These are phyloP conservation scores for Vitis hybrid DNA, from an alignment of 177 flowering plant species.

Conservation along the genomic window DNA sequence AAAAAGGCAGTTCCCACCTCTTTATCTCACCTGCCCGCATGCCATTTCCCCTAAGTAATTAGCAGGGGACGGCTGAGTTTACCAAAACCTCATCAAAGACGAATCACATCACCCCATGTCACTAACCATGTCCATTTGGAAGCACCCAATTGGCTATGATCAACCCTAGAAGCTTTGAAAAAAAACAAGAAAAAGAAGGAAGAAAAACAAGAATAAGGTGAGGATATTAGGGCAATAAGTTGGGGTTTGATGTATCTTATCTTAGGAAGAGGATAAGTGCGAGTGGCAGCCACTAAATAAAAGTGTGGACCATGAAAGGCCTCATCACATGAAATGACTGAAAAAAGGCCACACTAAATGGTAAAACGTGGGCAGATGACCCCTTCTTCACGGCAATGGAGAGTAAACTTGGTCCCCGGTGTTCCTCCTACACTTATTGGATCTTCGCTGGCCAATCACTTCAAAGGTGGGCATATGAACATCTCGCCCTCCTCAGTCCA, in stretches of 20 bases:
- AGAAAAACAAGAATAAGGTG: too few species aligned
- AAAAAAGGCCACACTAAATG: not conserved
- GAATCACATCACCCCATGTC: not conserved
- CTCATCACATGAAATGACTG: constrained; percentile 15
- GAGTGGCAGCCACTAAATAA: constrained; percentile 4
- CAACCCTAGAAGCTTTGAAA: not conserved
- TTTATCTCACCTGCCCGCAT: too few species aligned
- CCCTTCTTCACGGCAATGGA: not conserved
- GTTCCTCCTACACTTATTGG: constrained; percentile 9
- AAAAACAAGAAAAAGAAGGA: too few species aligned
- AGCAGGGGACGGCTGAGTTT: too few species aligned
- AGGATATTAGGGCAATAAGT: not conserved
- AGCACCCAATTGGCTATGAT: not conserved
- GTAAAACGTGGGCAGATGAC: not conserved
- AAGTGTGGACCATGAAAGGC: constrained; percentile 21
- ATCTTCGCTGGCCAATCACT: constrained; percentile 18
- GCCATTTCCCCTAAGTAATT: too few species aligned
- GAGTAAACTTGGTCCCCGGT: constrained; percentile 10
- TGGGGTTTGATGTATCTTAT: not conserved
- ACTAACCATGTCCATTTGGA: not conserved
- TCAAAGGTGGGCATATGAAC: constrained; percentile 4
- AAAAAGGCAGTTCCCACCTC: not conserved
- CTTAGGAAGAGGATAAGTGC: constrained; percentile 2
- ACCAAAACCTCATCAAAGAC: too few species aligned
- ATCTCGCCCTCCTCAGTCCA: not conserved